Percentiles rank a stretch among this genome's conserved stretches.
Conservation (phyloP, 2,329 filamentous ascomycete species). For the Alternaria dauci region DNA sequence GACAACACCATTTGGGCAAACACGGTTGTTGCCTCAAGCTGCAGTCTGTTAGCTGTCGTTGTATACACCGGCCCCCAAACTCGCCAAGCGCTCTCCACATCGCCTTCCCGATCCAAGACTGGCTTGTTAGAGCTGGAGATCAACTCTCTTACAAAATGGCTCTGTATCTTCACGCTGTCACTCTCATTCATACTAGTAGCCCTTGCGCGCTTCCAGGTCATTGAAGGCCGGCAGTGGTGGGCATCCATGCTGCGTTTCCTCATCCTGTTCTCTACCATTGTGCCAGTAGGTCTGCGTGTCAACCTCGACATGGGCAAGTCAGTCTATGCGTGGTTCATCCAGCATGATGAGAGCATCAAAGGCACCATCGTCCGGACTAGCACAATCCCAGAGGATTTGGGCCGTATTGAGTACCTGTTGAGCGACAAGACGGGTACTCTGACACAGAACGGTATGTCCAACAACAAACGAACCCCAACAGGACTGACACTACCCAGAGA, state of each 20-base stretch:
- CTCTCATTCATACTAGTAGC: constrained; percentile 89
- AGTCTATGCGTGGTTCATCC: constrained; percentile 94
- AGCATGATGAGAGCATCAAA: constrained; percentile 86
- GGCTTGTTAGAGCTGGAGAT: constrained; percentile 95
- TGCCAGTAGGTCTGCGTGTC: constrained; percentile 94
- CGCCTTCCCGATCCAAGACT: constrained; percentile 89
- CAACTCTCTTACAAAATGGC: constrained; percentile 94
- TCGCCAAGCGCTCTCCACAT: constrained; percentile 90
- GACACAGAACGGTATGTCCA: constrained; percentile 78
- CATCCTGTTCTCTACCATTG: constrained; percentile 98
- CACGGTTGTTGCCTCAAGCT: constrained; percentile 93
- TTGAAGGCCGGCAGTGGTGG: constrained; percentile 80
- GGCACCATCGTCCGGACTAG: constrained; percentile 94
- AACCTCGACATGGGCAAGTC: constrained; percentile 98
- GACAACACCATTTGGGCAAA: constrained; percentile 99
- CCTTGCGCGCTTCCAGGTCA: constrained; percentile 78
- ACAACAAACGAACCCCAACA: constrained; percentile 2
- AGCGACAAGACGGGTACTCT: constrained; percentile 99
- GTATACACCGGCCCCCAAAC: constrained; percentile 96
- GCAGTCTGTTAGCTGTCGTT: constrained; percentile 85
- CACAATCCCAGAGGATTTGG: constrained; percentile 95
- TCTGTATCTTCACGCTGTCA: constrained; percentile 86
- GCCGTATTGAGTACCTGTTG: constrained; percentile 92
- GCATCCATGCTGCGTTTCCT: constrained; percentile 98
- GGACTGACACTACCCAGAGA: constrained; percentile 64